Base-by-base conservation (phyloP, 352 stramenopile genomes). In the Pythium dissotocum region DNA sequence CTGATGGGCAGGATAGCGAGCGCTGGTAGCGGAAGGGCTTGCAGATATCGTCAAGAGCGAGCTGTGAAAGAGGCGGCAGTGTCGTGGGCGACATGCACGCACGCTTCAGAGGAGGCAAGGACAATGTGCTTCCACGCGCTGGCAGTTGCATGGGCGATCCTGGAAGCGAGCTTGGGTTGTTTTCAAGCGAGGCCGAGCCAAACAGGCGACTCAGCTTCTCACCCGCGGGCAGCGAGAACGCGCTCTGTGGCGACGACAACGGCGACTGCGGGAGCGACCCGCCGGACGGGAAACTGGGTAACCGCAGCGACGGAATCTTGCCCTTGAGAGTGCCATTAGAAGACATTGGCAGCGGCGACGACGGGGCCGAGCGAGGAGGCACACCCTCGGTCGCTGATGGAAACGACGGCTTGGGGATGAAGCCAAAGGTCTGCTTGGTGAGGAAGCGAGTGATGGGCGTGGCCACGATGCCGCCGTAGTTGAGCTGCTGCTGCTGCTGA, bases 1-100 rank as follows among this genome's bases (percentile, higher is more conserved):
- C 84, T 26, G 84, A 93, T 30, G 84, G 84, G 73, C 84, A 93
- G 28, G 84, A 93, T 16, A 81, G 70, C 26, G 84, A 80, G 18
- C 84, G 82, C 59, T 89, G 70, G 76, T 93, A 93, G 38, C 63
- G 69, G 56, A 88, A 83, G 0, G 84, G 84, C 52, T 80, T 76
- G 49, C 82, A 80, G 24, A 90, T 76, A 21, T 88, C 79, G 6
- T 82, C 76, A 12, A 82, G 44, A 5, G 64, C 58, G 32, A 61
- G 61, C 0, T 78, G 55, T 8, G 61, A 36, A 5, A 79, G 52
- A 32, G 74, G 71, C 26, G 74, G 74, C 26, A 77, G 58, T 12
- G 61, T 73, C 49, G 62, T 72, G 14, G 72, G 54, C 18, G 65
- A 63, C 6, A 72, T 24, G 38, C 52, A 70, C 14, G 56, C 62